These are phyloP conservation scores for Saccharomycopsis crataegensis DNA, from an alignment of 1,139 yeast genomes.

Conservation along the genomic window DNA sequence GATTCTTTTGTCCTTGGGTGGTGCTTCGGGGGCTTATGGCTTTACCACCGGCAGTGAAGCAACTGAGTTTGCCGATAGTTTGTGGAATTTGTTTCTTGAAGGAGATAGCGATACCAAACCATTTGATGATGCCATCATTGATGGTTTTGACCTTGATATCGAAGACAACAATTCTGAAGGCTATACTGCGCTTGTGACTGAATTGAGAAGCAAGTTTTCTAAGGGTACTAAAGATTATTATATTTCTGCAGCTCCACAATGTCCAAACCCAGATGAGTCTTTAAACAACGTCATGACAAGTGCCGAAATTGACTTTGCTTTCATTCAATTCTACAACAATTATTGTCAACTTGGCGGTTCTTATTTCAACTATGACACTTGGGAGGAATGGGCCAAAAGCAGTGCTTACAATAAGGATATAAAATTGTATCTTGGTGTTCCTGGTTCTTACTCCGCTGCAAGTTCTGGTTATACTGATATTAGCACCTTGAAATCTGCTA, in stretches of 20 bases:
- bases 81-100: constrained; percentile 86
- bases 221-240: constrained; percentile 59
- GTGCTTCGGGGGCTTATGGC: constrained; percentile 76
- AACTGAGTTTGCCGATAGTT: constrained; percentile 56
- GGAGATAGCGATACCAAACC: constrained; percentile 63
- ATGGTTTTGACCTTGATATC: constrained; percentile 70
- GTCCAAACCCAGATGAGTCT: constrained; percentile 8
- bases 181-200: constrained; percentile 51
- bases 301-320: constrained; percentile 9
- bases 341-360: constrained; percentile 45
- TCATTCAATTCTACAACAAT: constrained; percentile 22
- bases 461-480: constrained; percentile 58
- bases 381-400: constrained; percentile 62
- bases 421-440: constrained; percentile 63
- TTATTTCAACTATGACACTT: constrained; percentile 75
- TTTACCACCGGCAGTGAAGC: constrained; percentile 59
- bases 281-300: background rate
- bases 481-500: constrained; percentile 31
- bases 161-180: constrained; percentile 51
- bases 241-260: constrained; percentile 28
- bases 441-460: constrained; percentile 65
- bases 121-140: constrained; percentile 60
- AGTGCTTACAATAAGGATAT: constrained; percentile 62
- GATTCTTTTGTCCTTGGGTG: constrained; percentile 79
- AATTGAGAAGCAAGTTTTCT: constrained; percentile 50